A percentile compares a stretch with the other conserved stretches of the same genome.
phyloP scores from a whole-genome alignment of 192 early-diverging fungal genomes.

The Spizellomyces punctatus region DNA sequence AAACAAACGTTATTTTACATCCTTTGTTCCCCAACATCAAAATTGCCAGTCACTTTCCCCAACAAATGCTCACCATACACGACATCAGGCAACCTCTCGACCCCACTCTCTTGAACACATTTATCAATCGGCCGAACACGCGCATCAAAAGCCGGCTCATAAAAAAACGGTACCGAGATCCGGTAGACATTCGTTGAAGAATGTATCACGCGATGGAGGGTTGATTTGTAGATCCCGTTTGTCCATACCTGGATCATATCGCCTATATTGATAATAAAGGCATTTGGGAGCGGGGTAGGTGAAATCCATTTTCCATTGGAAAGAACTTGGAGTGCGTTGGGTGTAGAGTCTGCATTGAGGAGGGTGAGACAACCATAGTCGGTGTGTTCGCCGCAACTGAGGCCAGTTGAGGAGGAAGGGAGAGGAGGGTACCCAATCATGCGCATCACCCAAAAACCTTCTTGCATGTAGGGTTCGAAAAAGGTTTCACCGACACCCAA shows the following conservation, averaged over 20 bases:
- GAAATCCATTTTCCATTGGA: conserved; percentile 51
- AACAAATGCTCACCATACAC: conserved; percentile 55
- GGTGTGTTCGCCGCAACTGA: conserved; percentile 59
- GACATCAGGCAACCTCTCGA: conserved; percentile 32
- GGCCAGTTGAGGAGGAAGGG: conserved; percentile 20
- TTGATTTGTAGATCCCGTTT: conserved; percentile 54
- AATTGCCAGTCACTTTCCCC: conserved; percentile 41
- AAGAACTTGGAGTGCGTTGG: conserved; percentile 53
- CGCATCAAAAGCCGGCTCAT: conserved; percentile 57
- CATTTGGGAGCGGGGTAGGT: conserved; percentile 50
- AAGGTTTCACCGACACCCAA: conserved; percentile 46
- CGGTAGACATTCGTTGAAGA: conserved; percentile 32
- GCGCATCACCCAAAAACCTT: conserved; percentile 35
- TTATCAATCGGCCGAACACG: conserved; percentile 42
- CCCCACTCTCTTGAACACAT: conserved; percentile 23
- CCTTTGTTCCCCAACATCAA: conserved; percentile 35
- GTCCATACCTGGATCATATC: conserved; percentile 61
- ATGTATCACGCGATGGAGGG: conserved; percentile 57
- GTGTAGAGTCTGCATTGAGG: conserved; percentile 48
- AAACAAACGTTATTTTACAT: too few species aligned
- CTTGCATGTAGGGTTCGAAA: conserved; percentile 30
- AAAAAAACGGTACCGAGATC: conserved; percentile 54
- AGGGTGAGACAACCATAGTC: conserved; percentile 54
- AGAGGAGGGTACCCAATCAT: conserved; percentile 51
- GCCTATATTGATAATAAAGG: conserved; percentile 60